phyloP scores from a whole-genome alignment of 2,329 filamentous ascomycete species.

The Fusarium papillatum region DNA sequence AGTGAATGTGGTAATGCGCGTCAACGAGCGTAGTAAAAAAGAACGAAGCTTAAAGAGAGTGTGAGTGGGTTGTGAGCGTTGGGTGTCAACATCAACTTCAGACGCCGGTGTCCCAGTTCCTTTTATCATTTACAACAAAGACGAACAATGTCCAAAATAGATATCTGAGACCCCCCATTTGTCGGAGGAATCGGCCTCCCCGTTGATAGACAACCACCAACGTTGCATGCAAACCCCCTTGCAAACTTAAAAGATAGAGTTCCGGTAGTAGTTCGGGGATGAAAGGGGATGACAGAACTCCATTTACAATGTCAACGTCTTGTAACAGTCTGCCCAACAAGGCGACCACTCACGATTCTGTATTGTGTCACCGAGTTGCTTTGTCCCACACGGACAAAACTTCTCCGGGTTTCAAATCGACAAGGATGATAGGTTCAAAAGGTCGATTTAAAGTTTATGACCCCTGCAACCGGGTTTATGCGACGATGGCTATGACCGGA shows the following conservation, averaged over 20 bases:
- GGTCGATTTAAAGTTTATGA: not conserved
- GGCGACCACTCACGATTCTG: not conserved
- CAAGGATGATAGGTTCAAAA: not conserved
- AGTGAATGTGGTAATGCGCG: not conserved
- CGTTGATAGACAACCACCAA: not conserved
- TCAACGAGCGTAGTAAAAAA: conserved; percentile 2
- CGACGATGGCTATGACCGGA: not conserved
- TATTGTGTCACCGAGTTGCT: not conserved
- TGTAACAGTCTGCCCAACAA: not conserved
- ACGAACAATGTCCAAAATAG: not conserved
- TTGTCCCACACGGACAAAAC: conserved; percentile 3
- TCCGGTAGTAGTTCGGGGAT: not conserved
- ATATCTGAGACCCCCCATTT: not conserved
- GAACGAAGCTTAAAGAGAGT: not conserved
- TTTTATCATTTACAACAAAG: not conserved
- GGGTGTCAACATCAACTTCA: not conserved
- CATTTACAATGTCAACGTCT: not conserved
- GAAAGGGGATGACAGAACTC: not conserved
- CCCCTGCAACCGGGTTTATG: not conserved
- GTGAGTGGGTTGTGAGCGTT: not conserved
- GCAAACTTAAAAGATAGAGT: not conserved
- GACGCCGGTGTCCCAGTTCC: not conserved
- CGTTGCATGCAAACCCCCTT: not conserved
- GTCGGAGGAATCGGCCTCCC: not conserved
- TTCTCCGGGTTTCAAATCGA: not conserved